Percentiles rank a stretch among this genome's conserved stretches.
These are phyloP conservation scores for Phaeosphaeriaceae sp. DNA, from an alignment of 2,329 filamentous ascomycete genomes.

Conservation along the genomic window DNA sequence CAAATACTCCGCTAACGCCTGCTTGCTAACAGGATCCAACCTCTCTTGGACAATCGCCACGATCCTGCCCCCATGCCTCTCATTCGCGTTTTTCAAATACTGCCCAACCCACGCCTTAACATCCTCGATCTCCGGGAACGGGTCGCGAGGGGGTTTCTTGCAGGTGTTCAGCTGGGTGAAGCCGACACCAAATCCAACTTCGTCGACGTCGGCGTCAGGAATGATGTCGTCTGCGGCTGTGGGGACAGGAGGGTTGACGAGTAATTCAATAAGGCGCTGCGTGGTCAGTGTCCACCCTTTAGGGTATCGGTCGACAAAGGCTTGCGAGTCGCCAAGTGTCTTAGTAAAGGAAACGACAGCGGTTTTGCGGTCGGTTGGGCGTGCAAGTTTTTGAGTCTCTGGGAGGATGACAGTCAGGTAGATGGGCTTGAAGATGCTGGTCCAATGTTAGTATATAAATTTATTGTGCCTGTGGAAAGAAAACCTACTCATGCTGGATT, in stretches of 20 bases:
- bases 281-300: conserved; percentile 90
- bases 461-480: background rate
- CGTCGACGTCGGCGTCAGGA: conserved; percentile 88
- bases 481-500: conserved; percentile 70
- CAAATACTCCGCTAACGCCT: conserved; percentile 47
- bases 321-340: conserved; percentile 82
- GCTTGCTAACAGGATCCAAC: conserved; percentile 56
- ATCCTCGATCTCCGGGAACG: conserved; percentile 83
- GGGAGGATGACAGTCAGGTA: conserved; percentile 88
- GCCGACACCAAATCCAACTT: conserved; percentile 91
- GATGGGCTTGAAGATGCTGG: conserved; percentile 77
- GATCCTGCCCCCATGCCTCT: conserved; percentile 73
- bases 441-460: conserved; percentile 21
- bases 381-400: conserved; percentile 84
- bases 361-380: conserved; percentile 88
- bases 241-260: conserved; percentile 84
- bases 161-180: conserved; percentile 95
- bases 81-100: conserved; percentile 79
- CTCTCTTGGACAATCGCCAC: conserved; percentile 74
- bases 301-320: conserved; percentile 73
- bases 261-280: conserved; percentile 83
- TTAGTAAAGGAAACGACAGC: conserved; percentile 94
- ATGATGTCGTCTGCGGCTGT: conserved; percentile 74
- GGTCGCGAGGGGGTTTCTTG: conserved; percentile 74
- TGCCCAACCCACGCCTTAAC: conserved; percentile 83